phyloP scores from a whole-genome alignment of 2,329 filamentous ascomycete genomes.

The Paraphoma sp. region DNA sequence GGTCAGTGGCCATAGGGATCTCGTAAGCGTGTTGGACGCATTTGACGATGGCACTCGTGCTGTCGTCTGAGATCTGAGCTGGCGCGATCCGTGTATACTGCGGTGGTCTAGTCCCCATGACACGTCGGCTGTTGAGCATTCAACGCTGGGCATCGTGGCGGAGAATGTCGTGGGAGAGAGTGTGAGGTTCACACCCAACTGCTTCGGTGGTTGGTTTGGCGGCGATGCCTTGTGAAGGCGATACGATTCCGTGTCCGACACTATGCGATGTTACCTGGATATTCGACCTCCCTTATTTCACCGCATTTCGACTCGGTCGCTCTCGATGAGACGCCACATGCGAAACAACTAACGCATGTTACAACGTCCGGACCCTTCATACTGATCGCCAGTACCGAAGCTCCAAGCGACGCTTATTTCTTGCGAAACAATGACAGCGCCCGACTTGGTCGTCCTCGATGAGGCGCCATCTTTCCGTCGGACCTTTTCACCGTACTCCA shows the following conservation, averaged over 20 bases:
- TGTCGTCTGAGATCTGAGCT: constrained; percentile 1
- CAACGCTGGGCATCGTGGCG: constrained; percentile 9
- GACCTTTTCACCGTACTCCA: background rate
- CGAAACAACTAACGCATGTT: background rate
- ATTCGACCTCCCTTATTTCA: background rate
- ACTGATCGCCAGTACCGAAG: background rate
- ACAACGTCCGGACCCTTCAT: background rate
- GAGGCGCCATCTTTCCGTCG: background rate
- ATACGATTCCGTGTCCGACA: background rate
- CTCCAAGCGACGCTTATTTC: background rate
- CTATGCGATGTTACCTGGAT: background rate
- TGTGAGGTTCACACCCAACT: constrained; percentile 1
- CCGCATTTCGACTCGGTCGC: background rate
- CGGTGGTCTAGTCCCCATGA: constrained; percentile 11
- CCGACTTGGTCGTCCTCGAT: background rate
- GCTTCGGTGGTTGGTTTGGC: background rate
- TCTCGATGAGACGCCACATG: constrained; percentile 8
- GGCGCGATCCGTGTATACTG: constrained; percentile 8
- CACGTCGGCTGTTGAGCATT: constrained; percentile 15
- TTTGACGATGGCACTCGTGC: background rate
- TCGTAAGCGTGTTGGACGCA: constrained; percentile 2
- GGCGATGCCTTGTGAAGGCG: background rate
- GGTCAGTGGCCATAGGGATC: constrained; percentile 3
- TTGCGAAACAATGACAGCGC: background rate
- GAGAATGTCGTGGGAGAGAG: constrained; percentile 1